Base-by-base conservation (phyloP, 2,329 filamentous ascomycete species). In the Aspergillus intermedius region DNA sequence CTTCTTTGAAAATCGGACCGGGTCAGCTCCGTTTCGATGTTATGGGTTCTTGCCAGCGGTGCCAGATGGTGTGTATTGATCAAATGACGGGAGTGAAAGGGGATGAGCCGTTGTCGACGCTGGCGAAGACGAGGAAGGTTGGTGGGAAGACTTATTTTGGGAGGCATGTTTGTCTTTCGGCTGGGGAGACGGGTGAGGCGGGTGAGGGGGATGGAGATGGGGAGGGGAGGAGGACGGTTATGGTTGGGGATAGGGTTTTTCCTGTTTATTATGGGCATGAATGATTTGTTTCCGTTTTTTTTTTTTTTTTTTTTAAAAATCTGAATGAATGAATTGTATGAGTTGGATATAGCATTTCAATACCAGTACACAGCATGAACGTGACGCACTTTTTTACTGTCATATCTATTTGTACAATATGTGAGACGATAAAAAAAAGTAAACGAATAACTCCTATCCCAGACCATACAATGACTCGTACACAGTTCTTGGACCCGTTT, bases 51-150 rank as follows among this genome's bases (percentile, higher is more conserved):
- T 98, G 93, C 61, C 81, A 89, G 51, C 77, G 93, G 50, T 98
- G 93, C 59, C 90, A 95, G 66, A 97, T 98, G 91, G 86, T 98
- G 8, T 96, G 91, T 64, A 82, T 97, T 42, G 84, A 98, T 61
- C 93, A 96, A 66, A 75, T 82, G 42, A 95, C 86, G 10, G 90
- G 83, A 0, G 77, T 82, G 54, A 87, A 83, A 65, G 82, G 83
- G 54, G 82, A 89, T 54, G 93, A 97, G 66, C 93, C 93, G 0
- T 95, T 93, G 62, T 80, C 87, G 3, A 96, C 90, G 1, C 72
- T 98, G 50, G 85, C 87, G 1, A 95, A 94, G 74, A 95, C 88
- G 9, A 80, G 93, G 57, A 81, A 88, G 49, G 83, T 88, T 54
- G 83, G 87, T 45, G 88, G 90, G 1, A 90, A 90, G 68, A 86